Base-by-base conservation (phyloP, 1,139 yeast genomes). In the Geotrichum macrosporum region DNA sequence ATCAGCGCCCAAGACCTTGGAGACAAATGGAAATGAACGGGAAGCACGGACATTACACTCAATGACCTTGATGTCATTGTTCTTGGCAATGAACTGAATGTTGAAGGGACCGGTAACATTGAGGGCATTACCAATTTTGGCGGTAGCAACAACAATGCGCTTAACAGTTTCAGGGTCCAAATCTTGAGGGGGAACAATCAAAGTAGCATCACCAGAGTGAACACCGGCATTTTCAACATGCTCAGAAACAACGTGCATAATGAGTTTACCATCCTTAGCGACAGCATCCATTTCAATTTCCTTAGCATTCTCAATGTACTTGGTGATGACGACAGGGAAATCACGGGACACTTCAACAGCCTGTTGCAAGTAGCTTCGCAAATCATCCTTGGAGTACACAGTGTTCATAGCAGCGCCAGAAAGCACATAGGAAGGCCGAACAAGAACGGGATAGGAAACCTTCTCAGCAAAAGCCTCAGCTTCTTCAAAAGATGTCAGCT, bases 361-460 rank as follows among this genome's bases (percentile, higher is more conserved):
- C 60, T 84, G 80, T 50, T 82, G 78, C 60, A 92, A 75, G 66
- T 89, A 86, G 48, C 78, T 67, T 58, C 82, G 94, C 58, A 92
- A 76, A 66, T 92, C 97, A 50, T 76, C 72, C 63, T 81, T 80
- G 53, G 76, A 77, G 66, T 80, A 78, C 57, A 92, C 88, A 45
- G 88, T 96, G 55, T 94, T 83, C 98, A 92, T 92, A 50, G 98
- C 98, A 52, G 98, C 98, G 71, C 98, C 98, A 50, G 96, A 85
- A 55, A 92, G 76, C 41, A 92, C 98, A 62, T 92, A 92, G 1
- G 97, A 89, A 45, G 98, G 98, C 73, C 98, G 87, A 52, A 92
- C 96, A 62, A 92, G 76, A 10, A 92, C 98, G 43, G 98, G 98
- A 75, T 82, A 92, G 15, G 94, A 87, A 47, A 89, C 98, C 57